Evolutionary conservation across 805 yeast genomes (phyloP).

Genomic region (Metschnikowia gelsemii): DNA sequence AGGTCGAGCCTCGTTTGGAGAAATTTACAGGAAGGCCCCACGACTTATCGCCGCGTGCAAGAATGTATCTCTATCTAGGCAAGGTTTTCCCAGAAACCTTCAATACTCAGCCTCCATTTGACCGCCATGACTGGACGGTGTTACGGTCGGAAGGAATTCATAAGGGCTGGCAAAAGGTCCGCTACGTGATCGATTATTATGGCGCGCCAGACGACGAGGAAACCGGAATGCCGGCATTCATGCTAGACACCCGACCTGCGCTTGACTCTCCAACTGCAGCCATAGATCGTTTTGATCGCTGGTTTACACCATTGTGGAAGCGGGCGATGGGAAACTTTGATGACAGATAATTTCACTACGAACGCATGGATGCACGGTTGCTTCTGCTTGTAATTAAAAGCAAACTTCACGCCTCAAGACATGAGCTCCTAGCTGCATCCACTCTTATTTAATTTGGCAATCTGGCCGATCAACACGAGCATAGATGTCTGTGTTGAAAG

Average conservation of each 20-base stretch:
- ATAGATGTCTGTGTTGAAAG: no score
- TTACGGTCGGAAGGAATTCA: conserved; percentile 54
- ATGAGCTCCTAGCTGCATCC: no score
- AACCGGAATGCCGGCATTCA: conserved; percentile 87
- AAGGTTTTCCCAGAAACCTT: conserved; percentile 69
- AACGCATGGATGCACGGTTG: no score
- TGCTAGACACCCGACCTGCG: conserved; percentile 94
- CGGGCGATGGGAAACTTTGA: conserved; percentile 63
- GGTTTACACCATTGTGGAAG: conserved; percentile 66
- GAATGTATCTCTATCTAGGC: conserved; percentile 61
- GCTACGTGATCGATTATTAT: conserved; percentile 95
- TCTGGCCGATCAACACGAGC: no score
- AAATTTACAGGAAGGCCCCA: conserved; percentile 92
- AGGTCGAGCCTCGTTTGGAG: conserved; percentile 69
- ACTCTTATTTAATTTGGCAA: conserved; percentile 1
- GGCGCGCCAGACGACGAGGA: conserved; percentile 89
- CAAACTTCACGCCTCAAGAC: background rate
- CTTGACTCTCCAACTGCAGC: conserved; percentile 66
- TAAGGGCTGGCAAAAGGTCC: conserved; percentile 60
- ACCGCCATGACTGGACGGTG: conserved; percentile 98
- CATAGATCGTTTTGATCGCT: conserved; percentile 64
- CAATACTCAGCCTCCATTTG: conserved; percentile 86
- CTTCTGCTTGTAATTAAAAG: background rate
- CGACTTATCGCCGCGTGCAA: conserved; percentile 84
- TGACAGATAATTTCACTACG: conserved; percentile 2